Evolutionary conservation across 768 basidiomycete genomes (phyloP), one percentile per base, ranked within the genome.

Genomic region (Russula sp.): DNA sequence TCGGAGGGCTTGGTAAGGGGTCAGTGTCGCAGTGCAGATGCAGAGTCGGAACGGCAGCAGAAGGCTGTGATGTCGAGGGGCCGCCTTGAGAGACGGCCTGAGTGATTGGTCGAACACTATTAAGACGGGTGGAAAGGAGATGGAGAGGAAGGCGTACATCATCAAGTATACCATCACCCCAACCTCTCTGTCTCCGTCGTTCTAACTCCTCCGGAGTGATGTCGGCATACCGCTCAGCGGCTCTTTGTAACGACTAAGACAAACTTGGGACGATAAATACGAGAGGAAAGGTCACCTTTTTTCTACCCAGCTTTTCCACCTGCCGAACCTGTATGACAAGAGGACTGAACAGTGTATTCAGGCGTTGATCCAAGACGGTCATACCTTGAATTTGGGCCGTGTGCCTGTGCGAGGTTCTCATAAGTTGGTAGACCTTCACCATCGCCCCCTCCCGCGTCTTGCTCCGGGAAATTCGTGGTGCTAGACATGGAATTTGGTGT

Each of bases 261-360:
- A 29, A 29, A 14, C 34, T 50, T 48, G 59, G 8, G 1, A 3
- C 38, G 13, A 45, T 38, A 18, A 29, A 16, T 14, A 48, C 39
- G 45, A 63, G 25, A 29, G 22, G 11, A 16, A 5, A 6, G 64
- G 74, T 52, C 65, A 86, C 90, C 90, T 81, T 73, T 93, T 93
- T 76, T 93, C 90, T 59, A 93, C 88, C 90, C 90, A 93, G 7
- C 84, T 83, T 70, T 80, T 82, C 90, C 90, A 93, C 60, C 90
- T 78, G 20, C 90, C 90, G 68, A 93, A 93, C 69, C 90, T 93
- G 67, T 9, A 20, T 16, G 32, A 56, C 25, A n/a, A 60, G 16
- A 51, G 16, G 7, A 29, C 8, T 38, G 11, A 57, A 41, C 5
- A 50, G 11, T 11, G 16, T 9, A 14, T 9, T 2, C 29, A 25